Conservation (phyloP, 2,329 filamentous ascomycete species). For the Nemania sp. region DNA sequence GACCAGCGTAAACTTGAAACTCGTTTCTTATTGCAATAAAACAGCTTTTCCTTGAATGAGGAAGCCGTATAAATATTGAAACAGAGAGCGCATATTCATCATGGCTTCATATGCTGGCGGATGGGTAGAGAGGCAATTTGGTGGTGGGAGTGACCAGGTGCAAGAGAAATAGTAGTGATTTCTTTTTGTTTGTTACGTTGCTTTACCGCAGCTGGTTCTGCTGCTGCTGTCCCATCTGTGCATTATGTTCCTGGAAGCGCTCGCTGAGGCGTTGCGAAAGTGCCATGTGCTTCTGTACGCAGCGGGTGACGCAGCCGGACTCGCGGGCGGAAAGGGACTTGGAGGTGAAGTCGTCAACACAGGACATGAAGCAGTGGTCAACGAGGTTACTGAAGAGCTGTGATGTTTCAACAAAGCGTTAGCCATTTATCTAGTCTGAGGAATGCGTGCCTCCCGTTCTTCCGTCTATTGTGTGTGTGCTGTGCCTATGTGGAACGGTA, state of each 20-base stretch:
- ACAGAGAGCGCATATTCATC: background rate
- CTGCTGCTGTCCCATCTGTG: slow-evolving; percentile 68
- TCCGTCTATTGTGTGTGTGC: background rate
- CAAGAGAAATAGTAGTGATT: background rate
- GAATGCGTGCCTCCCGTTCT: background rate
- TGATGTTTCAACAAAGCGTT: slow-evolving; percentile 9
- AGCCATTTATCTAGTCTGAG: slow-evolving; percentile 8
- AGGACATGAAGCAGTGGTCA: slow-evolving; percentile 94
- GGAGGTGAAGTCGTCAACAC: slow-evolving; percentile 98
- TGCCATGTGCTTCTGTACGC: slow-evolving; percentile 96
- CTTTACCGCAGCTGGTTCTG: slow-evolving; percentile 56
- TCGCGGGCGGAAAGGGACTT: slow-evolving; percentile 91
- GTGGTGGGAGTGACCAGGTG: background rate
- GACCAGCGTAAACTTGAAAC: background rate
- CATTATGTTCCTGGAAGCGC: slow-evolving; percentile 82
- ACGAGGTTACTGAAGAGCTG: slow-evolving; percentile 76
- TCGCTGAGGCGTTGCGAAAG: slow-evolving; percentile 89
- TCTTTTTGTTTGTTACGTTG: slow-evolving; percentile 5
- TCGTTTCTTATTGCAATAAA: background rate
- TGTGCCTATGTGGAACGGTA: background rate
- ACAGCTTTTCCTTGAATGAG: background rate
- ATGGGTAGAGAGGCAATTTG: background rate
- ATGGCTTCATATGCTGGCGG: background rate
- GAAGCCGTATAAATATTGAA: background rate
- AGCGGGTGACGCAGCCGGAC: slow-evolving; percentile 91